Conservation (phyloP, 2,329 filamentous ascomycete genomes). For the Emmonsiellopsis sp. region DNA sequence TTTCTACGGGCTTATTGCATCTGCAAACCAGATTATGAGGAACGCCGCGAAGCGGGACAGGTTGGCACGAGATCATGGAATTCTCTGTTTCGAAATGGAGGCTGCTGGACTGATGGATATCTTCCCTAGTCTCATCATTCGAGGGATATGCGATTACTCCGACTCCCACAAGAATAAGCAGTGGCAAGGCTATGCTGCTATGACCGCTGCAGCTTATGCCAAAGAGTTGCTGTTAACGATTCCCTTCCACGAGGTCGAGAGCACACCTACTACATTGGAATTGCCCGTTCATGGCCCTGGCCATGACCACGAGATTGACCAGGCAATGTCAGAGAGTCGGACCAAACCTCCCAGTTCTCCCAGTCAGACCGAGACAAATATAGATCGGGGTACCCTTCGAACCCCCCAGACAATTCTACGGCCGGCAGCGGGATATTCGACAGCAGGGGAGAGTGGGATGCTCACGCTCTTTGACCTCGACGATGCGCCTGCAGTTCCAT, state of each 20-base stretch:
- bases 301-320: too few species aligned
- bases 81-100: conserved; percentile 3
- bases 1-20: conserved; percentile 7
- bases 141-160: conserved; percentile 12
- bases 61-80: not conserved
- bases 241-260: not conserved
- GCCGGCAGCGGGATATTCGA: too few species aligned
- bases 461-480: too few species aligned
- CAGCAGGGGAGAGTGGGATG: too few species aligned
- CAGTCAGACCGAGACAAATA: too few species aligned
- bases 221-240: conserved; percentile 5
- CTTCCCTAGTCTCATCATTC: conserved; percentile 30
- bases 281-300: too few species aligned
- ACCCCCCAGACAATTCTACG: too few species aligned
- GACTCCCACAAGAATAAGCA: conserved; percentile 16
- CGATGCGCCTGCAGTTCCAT: too few species aligned
- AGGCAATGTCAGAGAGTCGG: too few species aligned
- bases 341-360: too few species aligned
- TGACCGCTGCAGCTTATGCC: conserved; percentile 6
- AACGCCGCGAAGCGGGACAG: conserved; percentile 9
- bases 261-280: too few species aligned
- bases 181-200: conserved; percentile 21
- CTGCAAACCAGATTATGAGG: conserved; percentile 6
- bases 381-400: too few species aligned
- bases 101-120: conserved; percentile 10